These are phyloP conservation scores for Phylloporus arenicola DNA, from an alignment of 768 basidiomycete species.

Conservation along the genomic window DNA sequence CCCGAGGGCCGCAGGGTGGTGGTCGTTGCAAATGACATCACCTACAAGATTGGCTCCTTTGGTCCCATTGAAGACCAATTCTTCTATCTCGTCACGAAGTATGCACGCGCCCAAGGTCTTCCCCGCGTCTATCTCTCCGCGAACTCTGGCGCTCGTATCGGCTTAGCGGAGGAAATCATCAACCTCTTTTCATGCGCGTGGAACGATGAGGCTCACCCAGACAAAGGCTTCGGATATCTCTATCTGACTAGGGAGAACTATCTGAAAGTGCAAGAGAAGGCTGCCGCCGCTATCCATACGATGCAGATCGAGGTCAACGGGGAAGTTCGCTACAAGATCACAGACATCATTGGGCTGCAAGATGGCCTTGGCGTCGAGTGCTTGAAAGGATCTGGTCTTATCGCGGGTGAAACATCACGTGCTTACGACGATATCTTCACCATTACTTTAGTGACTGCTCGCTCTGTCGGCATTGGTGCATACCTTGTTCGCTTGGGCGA, in stretches of 20 bases:
- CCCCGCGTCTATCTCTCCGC: constrained; percentile 98
- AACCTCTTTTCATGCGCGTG: constrained; percentile 87
- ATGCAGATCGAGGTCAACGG: constrained; percentile 81
- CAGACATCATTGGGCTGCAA: constrained; percentile 94
- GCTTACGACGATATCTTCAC: constrained; percentile 99
- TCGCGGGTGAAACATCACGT: constrained; percentile 96
- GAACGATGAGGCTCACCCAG: constrained; percentile 75
- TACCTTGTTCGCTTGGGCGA: constrained; percentile 98
- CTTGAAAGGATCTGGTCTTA: constrained; percentile 92
- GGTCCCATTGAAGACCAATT: constrained; percentile 94
- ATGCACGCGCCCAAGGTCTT: constrained; percentile 81
- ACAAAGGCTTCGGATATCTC: constrained; percentile 94
- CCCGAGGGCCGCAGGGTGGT: constrained; percentile 83
- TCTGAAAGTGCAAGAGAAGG: constrained; percentile 86
- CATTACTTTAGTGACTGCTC: constrained; percentile 96
- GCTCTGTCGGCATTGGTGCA: constrained; percentile 98
- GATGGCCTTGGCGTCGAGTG: constrained; percentile 97
- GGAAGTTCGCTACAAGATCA: constrained; percentile 89
- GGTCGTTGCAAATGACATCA: constrained; percentile 96
- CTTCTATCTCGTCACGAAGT: constrained; percentile 92
- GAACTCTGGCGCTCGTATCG: constrained; percentile 97
- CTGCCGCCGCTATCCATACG: constrained; percentile 68
- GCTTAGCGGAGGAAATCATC: constrained; percentile 89
- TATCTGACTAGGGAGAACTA: constrained; percentile 92
- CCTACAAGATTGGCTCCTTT: constrained; percentile 97